Evolutionary conservation across 1,284 basidiomycete species (phyloP), one percentile per base, ranked within the genome.

Genomic region (Leccinum pallidistipes): DNA sequence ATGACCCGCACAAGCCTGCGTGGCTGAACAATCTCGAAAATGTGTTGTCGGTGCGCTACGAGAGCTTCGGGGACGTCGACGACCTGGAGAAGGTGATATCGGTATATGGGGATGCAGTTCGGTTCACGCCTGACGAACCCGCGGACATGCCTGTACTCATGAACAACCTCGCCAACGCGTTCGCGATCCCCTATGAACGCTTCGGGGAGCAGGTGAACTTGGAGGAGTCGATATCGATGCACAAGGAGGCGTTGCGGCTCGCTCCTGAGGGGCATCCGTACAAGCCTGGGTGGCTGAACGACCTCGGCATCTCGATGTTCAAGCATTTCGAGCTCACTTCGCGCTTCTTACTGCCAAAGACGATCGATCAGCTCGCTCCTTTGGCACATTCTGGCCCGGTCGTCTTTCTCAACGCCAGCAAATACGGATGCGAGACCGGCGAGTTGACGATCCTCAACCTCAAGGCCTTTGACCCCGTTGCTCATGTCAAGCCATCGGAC

Each of bases 291-390:
- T 52, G 9, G 16, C 29, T 52, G 14, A 52, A 32, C 16, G 50
- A 52, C 16, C 29, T 52, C 29, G 50, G 50, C n/a, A 4, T 11
- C 27, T 52, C 50, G 11, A 12, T 52, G 29, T 52, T 31, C 1
- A 32, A 6, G 24, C 29, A 10, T 52, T 52, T 52, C 29, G n/a
- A 52, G 27, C 29, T 9, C 29, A 6, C 24, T 74, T 78, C 91
- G 27, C 27, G 27, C 27, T 27, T 27, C 27, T 27, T 27, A 27
- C 27, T 27, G 27, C 27, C 27, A 27, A 27, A 27, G 27, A 27
- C 27, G 27, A 27, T 27, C 27, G 27, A 27, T 27, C 27, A 27
- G 27, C 27, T 27, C 5, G 27, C 27, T 27, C 27, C 27, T 27
- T 27, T 27, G 27, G 27, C 27, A 27, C 27, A 27, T 27, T 5